Base-by-base conservation (phyloP, 306 rosid genomes). In the Gastrolobium bilobum region DNA sequence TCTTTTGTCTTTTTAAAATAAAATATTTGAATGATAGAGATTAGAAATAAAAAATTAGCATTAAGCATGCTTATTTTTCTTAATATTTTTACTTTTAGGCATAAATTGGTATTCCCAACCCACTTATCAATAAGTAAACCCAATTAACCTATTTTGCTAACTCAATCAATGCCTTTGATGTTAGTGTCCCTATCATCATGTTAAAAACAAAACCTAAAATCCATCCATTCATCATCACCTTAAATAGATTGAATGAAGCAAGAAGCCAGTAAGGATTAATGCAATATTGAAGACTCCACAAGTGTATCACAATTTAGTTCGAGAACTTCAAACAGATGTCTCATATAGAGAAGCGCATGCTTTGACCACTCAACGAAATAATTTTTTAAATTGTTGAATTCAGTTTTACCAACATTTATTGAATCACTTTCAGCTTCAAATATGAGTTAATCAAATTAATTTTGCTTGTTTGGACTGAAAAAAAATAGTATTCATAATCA, bases 381-480 rank as follows among this genome's bases (percentile, higher is more conserved):
- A 67, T 11, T 29, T 10, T 37, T 62, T 0, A 46, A 54, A 64
- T 40, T 33, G 14, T 15, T 30, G 44, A 56, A 42, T 67, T 42
- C 56, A n/a, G 47, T 9, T 54, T 54, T 20, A 8, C 10, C 26
- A 34, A 57, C 51, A 68, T 57, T 43, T 38, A 33, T 1, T 14
- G 4, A 30, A 30, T 29, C 14, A 30, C 42, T 54, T 10, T 46
- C 38, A 64, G 46, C 66, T 33, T 11, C 44, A 52, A 46, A 29
- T 15, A 58, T 13, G 43, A 52, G 51, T 6, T 20, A 7, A 56
- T 40, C 35, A 30, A 57, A 57, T 13, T 6, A 63, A 37, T 26
- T 63, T 38, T 48, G n/a, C 48, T 38, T n/a, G 35, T 67, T 10
- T 66, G 42, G 13, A 67, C 65, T 31, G 30, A 67, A 71, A 5